phyloP scores from a whole-genome alignment of 305 asterid species.

The Ilex paraguariensis region DNA sequence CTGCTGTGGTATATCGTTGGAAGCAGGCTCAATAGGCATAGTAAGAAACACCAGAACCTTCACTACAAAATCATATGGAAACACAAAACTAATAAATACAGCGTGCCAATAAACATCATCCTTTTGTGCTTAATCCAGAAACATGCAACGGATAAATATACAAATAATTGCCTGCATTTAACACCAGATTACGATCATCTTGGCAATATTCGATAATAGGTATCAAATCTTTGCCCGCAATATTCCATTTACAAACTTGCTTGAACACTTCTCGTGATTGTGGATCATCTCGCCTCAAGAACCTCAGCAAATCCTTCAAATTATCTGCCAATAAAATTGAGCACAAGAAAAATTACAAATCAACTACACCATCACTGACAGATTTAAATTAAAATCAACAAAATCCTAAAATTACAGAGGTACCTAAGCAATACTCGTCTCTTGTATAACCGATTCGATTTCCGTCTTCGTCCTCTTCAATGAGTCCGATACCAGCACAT shows the following conservation, averaged over 20 bases:
- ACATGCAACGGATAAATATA: neutral
- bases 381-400: neutral
- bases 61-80: slow-evolving; percentile 40
- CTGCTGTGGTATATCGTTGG: slow-evolving; percentile 75
- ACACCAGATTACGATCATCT: slow-evolving; percentile 72
- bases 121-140: neutral
- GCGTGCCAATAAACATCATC: too few relatives aligned
- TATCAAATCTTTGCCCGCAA: slow-evolving; percentile 59
- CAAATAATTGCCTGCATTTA: slow-evolving; percentile 57
- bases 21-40: slow-evolving; percentile 85
- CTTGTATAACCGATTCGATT: slow-evolving; percentile 54
- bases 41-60: slow-evolving; percentile 90
- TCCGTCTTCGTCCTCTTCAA: slow-evolving; percentile 66
- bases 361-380: too few relatives aligned
- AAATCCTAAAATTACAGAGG: neutral
- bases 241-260: slow-evolving; percentile 91
- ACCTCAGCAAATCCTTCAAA: slow-evolving; percentile 89
- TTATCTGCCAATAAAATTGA: slow-evolving; percentile 45
- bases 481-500: slow-evolving; percentile 71
- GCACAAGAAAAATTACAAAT: neutral
- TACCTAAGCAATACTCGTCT: slow-evolving; percentile 74
- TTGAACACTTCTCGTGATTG: slow-evolving; percentile 88
- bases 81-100: neutral
- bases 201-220: slow-evolving; percentile 72
- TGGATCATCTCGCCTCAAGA: slow-evolving; percentile 88